Percentiles rank a stretch among this genome's conserved stretches.
Evolutionary conservation across 306 rosid genomes (phyloP).

Genomic region (cucumber (Cucumis sativus)): DNA sequence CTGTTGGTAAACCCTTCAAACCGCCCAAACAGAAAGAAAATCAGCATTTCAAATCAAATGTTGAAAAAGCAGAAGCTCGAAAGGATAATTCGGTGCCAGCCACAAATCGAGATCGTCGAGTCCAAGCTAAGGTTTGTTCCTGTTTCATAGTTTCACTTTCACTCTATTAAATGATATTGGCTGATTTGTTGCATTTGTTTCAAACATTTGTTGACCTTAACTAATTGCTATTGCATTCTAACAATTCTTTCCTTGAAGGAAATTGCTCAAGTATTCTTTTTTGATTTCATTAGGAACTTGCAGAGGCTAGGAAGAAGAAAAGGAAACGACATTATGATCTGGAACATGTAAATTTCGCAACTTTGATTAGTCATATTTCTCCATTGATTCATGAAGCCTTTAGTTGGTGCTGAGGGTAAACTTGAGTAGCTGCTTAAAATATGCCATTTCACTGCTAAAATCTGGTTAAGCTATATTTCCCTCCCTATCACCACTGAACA

Average conservation of each 20-base stretch:
- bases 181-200: neutral
- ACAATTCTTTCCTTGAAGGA: neutral
- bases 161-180: neutral
- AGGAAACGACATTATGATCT: slow-evolving; percentile 63
- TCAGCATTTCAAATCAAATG: neutral
- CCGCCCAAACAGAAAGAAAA: slow-evolving; percentile 8
- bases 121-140: slow-evolving; percentile 52
- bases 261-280: neutral
- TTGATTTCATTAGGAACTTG: slow-evolving; percentile 47
- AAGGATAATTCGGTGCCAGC: slow-evolving; percentile 24
- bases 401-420: neutral
- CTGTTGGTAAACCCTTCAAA: slow-evolving; percentile 24
- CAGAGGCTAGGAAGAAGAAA: slow-evolving; percentile 82
- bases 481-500: neutral
- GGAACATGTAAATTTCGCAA: slow-evolving; percentile 46
- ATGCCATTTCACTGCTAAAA: neutral
- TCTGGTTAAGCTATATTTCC: neutral
- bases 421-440: neutral
- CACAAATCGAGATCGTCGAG: slow-evolving; percentile 57
- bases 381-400: neutral
- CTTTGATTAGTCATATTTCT: neutral
- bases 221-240: neutral
- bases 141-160: neutral
- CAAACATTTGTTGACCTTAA: neutral
- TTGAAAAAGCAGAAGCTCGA: slow-evolving; percentile 10